Base-by-base conservation (phyloP, 441 rosid genomes). In the Francoa sonchifolia region DNA sequence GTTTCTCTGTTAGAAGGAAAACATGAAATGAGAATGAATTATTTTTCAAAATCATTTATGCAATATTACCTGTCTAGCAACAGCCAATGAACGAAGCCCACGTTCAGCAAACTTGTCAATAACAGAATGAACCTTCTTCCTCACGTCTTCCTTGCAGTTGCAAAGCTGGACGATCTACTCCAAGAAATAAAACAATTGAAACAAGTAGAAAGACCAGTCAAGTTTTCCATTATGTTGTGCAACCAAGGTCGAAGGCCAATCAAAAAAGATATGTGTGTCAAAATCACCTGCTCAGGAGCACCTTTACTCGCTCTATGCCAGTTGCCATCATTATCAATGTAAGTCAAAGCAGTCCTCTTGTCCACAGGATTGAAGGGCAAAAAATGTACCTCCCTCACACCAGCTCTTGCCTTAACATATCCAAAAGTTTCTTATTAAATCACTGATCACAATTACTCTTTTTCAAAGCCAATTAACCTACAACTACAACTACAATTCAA, bases 251-350 rank as follows among this genome's bases (percentile, higher is more conserved):
- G 17, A 1, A 6, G n/a, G 12, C 3, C 2, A 33, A 10, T 19
- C 8, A 25, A 14, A 6, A 16, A 21, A 11, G 14, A 18, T 8
- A 29, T 25, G 36, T 18, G 45, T 2, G n/a, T 5, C 15, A 15
- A 19, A 30, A 14, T 35, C 64, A 82, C 94, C 90, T 87, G 94
- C 60, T 88, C 97, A 5, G 97, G 97, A 30, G 97, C 97, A 62
- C 97, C 95, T 73, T 84, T 84, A 66, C 97, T 84, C 27, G 82
- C 76, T 50, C 95, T 59, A 66, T 84, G 90, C 95, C 95, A 88
- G 52, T 72, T 61, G 14, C 94, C 94, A 1, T 59, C 50, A 19
- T 54, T 22, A 47, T 88, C 97, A 25, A 79, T 69, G 50, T 74
- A 88, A 20, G 97, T 88, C 54, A 88, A 68, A 36, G 95, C 97